A percentile compares a stretch with the other conserved stretches of the same genome.
Conservation (phyloP, 208 protist genomes). For the Acanthamoeba triangularis region DNA sequence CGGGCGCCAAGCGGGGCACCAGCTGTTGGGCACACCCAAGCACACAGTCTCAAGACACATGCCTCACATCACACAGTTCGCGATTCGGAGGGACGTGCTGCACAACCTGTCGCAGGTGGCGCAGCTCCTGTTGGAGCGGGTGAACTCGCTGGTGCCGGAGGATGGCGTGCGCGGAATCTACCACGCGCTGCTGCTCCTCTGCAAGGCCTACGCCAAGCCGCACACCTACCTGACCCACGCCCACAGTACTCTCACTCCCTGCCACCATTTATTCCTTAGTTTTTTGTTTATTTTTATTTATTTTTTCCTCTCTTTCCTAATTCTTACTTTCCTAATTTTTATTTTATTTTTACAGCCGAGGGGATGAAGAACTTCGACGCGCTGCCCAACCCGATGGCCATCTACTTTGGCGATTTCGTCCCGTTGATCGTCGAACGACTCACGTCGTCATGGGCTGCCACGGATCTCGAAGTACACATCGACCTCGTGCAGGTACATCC, state of each 20-base stretch:
- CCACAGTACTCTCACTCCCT: background rate
- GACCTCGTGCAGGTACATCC: slow-evolving; percentile 17
- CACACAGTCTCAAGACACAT: too few relatives aligned
- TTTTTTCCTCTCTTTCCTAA: background rate
- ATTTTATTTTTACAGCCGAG: background rate
- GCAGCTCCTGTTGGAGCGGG: background rate
- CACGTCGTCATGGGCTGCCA: slow-evolving; percentile 34
- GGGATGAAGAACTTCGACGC: slow-evolving; percentile 32
- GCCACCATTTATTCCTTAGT: background rate
- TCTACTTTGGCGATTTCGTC: slow-evolving; percentile 73
- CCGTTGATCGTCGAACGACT: slow-evolving; percentile 60
- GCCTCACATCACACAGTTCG: too few relatives aligned
- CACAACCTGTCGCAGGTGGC: slow-evolving; percentile 65
- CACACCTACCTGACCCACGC: background rate
- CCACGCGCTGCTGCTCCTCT: slow-evolving; percentile 46
- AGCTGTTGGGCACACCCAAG: too few relatives aligned
- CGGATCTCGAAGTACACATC: slow-evolving; percentile 58
- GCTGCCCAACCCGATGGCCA: slow-evolving; percentile 72
- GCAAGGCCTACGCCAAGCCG: background rate
- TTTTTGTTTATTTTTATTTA: slow-evolving; percentile 5
- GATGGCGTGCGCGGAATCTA: slow-evolving; percentile 43
- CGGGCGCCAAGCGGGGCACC: too few relatives aligned
- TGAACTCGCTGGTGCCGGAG: background rate
- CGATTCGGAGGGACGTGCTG: slow-evolving; percentile 34
- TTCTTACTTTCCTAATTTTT: background rate